Evolutionary conservation across 2,329 filamentous ascomycete species (phyloP).

Genomic region (Diaporthe sp.): DNA sequence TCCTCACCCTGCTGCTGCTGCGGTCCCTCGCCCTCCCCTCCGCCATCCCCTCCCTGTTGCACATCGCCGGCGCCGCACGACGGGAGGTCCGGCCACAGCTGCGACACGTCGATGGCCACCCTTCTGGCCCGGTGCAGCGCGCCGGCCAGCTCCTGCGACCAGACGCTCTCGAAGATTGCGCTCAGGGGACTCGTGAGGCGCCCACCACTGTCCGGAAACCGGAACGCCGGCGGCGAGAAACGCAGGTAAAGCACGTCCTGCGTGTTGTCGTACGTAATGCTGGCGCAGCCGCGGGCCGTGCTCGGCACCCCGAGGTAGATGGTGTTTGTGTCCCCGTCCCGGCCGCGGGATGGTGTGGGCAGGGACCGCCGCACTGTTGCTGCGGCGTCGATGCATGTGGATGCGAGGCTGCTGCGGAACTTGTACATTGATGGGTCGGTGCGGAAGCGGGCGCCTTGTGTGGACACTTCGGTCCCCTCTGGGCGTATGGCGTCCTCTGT

Average conservation of each 20-base stretch:
- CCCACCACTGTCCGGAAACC: background rate
- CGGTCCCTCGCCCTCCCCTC: background rate
- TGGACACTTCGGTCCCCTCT: background rate
- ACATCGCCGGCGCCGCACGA: background rate
- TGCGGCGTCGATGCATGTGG: slow-evolving; percentile 33
- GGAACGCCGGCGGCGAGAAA: slow-evolving; percentile 14
- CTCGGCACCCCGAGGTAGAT: slow-evolving; percentile 19
- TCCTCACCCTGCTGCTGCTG: background rate
- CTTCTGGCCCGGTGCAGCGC: slow-evolving; percentile 38
- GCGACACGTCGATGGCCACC: slow-evolving; percentile 38
- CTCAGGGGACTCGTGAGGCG: slow-evolving; percentile 25
- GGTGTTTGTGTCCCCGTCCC: slow-evolving; percentile 29
- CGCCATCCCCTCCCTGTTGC: background rate
- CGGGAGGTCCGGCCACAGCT: slow-evolving; percentile 36
- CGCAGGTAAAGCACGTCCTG: slow-evolving; percentile 38
- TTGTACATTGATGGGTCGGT: slow-evolving; percentile 38
- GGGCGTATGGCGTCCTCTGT: background rate
- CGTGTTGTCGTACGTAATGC: slow-evolving; percentile 36
- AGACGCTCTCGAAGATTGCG: slow-evolving; percentile 35
- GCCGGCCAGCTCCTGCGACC: slow-evolving; percentile 33
- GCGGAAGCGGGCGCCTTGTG: slow-evolving; percentile 12
- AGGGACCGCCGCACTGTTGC: background rate
- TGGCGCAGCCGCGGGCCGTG: background rate
- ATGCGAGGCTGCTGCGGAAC: slow-evolving; percentile 12
- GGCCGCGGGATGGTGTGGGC: background rate